Evolutionary conservation across 306 rosid genomes (phyloP), one percentile per base, ranked within the genome.

Genomic region (Amphicarpaea edgeworthii): DNA sequence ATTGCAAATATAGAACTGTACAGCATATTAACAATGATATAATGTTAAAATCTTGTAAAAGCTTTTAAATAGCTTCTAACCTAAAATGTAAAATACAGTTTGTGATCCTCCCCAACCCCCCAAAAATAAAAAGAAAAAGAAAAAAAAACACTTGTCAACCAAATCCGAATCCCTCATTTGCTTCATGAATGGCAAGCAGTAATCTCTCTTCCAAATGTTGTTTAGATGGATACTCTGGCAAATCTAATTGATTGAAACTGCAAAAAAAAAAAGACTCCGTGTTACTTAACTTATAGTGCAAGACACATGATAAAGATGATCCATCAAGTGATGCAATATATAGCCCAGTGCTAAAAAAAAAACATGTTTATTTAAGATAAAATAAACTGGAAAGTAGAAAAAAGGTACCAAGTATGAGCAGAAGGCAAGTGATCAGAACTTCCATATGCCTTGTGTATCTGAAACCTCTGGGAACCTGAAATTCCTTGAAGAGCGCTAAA

Each of bases 401-500:
- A 53, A 8, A 0, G 8, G 11, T 95, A 96, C 99, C 99, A 96
- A 30, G 99, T 96, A 77, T 96, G 99, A 62, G 99, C 99, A 76
- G 99, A 96, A 30, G 99, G 99, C 86, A 96, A 88, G 83, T 96
- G 99, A 68, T 92, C 92, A 28, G 91, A 82, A 76, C 99, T 96
- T 54, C 99, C 99, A 61, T 96, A 96, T 4, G 99, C 99, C 80
- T 90, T 96, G 83, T 96, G 99, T 85, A 96, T 96, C 85, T 96
- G 99, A 81, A 96, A 96, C 90, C 87, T 92, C 63, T 96, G 99
- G 16, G 98, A 87, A 78, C 99, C 99, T 49, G 99, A 96, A 68
- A 96, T 96, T 69, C 99, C 99, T 83, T 96, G 99, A 55, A 96
- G 97, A 42, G 99, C 98, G 51, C 99, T 92, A 75, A 96, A 96